A percentile compares a stretch with the other conserved stretches of the same genome.
Evolutionary conservation across 208 protist species (phyloP).

Genomic region (Tritrichomonas foetus): DNA sequence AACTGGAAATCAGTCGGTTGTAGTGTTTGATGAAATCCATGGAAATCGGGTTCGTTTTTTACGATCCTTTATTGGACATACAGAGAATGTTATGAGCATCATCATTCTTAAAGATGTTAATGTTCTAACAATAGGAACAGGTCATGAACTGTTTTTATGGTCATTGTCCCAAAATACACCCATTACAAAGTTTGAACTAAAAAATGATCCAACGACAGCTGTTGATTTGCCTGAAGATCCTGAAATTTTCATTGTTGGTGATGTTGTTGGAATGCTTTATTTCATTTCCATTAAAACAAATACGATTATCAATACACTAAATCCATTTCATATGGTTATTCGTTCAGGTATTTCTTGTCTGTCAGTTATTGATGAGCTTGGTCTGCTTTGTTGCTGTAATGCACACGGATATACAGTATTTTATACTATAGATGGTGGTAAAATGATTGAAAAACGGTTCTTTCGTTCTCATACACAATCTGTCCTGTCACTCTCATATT

Average conservation of each 20-base stretch:
- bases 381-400: no score
- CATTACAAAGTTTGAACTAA: background rate
- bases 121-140: background rate
- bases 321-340: background rate
- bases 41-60: background rate
- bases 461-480: no score
- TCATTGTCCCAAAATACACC: background rate
- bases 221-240: background rate
- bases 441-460: no score
- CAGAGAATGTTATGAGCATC: background rate
- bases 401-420: no score
- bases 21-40: background rate
- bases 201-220: background rate
- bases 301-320: background rate
- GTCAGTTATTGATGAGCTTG: no score
- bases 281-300: background rate
- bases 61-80: background rate
- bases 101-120: background rate
- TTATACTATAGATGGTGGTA: no score
- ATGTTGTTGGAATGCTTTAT: background rate
- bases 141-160: background rate
- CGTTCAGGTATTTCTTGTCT: background rate
- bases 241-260: background rate
- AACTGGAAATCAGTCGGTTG: background rate
- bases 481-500: no score